Evolutionary conservation across 768 basidiomycete genomes (phyloP).

Genomic region (Punctularia strigosozonata): DNA sequence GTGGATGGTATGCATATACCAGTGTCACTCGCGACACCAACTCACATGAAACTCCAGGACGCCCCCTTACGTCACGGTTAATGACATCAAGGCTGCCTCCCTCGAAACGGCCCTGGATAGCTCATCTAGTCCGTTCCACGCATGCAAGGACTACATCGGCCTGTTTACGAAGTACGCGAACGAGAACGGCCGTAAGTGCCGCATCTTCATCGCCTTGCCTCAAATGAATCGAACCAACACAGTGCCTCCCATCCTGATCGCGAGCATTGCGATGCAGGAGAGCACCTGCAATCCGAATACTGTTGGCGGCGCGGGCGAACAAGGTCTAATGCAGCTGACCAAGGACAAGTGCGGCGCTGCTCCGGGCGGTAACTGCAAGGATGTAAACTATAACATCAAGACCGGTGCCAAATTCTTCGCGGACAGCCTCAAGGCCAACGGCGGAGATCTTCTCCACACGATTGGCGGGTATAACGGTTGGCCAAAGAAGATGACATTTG

Average conservation of each 20-base stretch:
- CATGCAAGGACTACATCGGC: slow-evolving; percentile 37
- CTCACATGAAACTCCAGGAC: no score
- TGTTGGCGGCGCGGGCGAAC: slow-evolving; percentile 69
- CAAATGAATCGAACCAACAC: not conserved
- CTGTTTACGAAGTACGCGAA: slow-evolving; percentile 50
- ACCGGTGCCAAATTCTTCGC: slow-evolving; percentile 55
- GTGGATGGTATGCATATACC: no score
- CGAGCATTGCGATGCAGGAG: slow-evolving; percentile 87
- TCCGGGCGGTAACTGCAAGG: slow-evolving; percentile 28
- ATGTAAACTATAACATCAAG: slow-evolving; percentile 53
- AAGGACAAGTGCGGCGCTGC: slow-evolving; percentile 62
- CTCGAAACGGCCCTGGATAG: slow-evolving; percentile 37
- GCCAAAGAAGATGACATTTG: slow-evolving; percentile 44
- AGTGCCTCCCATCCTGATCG: slow-evolving; percentile 70
- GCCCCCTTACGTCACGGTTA: slow-evolving; percentile 48
- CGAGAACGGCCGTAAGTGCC: slow-evolving; percentile 26
- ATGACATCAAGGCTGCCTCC: slow-evolving; percentile 36
- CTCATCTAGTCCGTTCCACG: slow-evolving; percentile 40
- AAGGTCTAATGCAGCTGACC: slow-evolving; percentile 82
- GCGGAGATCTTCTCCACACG: slow-evolving; percentile 41
- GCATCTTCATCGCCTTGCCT: not conserved
- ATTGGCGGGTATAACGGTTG: slow-evolving; percentile 77
- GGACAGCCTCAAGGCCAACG: slow-evolving; percentile 31
- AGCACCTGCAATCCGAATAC: slow-evolving; percentile 55
- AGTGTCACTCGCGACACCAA: no score